phyloP scores from a whole-genome alignment of 2,329 filamentous ascomycete species.

The Stemphylium vesicarium region DNA sequence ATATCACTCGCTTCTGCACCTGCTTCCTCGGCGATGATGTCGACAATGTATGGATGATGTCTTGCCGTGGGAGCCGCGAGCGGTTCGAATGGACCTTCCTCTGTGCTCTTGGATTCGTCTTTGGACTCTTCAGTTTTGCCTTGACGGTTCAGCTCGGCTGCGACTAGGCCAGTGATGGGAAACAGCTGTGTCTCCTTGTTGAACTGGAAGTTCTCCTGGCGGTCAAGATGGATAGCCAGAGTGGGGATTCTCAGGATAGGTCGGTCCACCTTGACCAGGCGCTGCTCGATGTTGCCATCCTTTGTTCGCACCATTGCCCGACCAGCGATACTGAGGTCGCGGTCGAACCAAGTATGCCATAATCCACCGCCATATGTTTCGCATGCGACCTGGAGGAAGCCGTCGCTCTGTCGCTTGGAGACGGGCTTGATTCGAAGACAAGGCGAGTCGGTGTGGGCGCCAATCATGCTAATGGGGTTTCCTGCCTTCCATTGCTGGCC shows the following conservation, averaged over 20 bases:
- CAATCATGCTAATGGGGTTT: conserved; percentile 89
- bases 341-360: conserved; percentile 98
- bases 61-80: conserved; percentile 78
- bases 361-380: conserved; percentile 97
- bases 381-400: conserved; percentile 92
- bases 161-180: conserved; percentile 86
- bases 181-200: conserved; percentile 98
- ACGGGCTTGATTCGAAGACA: conserved; percentile 92
- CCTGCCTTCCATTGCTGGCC: conserved; percentile 90
- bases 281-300: conserved; percentile 77
- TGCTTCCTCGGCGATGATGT: conserved; percentile 82
- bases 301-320: conserved; percentile 79
- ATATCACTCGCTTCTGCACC: conserved; percentile 74
- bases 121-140: conserved; percentile 60
- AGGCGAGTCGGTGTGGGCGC: conserved; percentile 94
- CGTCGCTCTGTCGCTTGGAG: conserved; percentile 83
- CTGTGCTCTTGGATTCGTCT: conserved; percentile 49
- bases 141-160: conserved; percentile 84
- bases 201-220: conserved; percentile 83
- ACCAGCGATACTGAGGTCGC: conserved; percentile 89
- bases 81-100: conserved; percentile 66
- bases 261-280: conserved; percentile 86
- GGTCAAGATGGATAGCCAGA: conserved; percentile 90
- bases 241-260: conserved; percentile 93
- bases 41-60: conserved; percentile 86